Evolutionary conservation across 225 moss, liverwort and hornwort species (phyloP).

Genomic region (Neckera pumila): DNA sequence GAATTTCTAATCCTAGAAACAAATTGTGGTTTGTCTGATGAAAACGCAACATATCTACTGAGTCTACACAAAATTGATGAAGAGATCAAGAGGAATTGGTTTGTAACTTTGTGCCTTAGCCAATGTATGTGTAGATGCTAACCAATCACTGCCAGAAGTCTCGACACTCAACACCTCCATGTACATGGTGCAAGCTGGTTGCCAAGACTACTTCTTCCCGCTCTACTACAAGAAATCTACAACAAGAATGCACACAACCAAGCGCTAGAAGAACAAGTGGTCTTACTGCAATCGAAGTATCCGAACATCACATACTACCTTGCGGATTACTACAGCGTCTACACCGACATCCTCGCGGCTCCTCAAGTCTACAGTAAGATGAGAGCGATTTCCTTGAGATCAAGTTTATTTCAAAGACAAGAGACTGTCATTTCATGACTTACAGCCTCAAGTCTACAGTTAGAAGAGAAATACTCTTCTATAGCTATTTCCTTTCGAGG

Average conservation of each 20-base stretch:
- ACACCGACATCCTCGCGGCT: constrained; percentile 4
- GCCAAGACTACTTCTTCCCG: constrained; percentile 21
- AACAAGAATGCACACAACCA: constrained; percentile 10
- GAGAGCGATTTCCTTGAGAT: too few relatives aligned
- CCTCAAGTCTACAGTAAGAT: constrained; percentile 4
- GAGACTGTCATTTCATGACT: neutral
- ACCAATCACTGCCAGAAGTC: neutral
- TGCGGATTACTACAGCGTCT: constrained; percentile 6
- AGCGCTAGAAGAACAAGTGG: neutral
- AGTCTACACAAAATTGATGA: neutral
- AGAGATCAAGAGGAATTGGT: neutral
- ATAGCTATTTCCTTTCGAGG: neutral
- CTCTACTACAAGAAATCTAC: neutral
- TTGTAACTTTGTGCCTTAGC: neutral
- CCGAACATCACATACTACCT: constrained; percentile 6
- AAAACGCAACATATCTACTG: neutral
- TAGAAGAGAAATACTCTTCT: neutral
- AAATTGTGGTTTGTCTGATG: neutral
- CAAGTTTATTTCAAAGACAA: neutral
- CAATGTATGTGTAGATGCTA: neutral
- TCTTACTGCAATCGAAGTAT: constrained; percentile 7
- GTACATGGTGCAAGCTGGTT: constrained; percentile 25
- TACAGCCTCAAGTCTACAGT: neutral
- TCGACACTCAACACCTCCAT: constrained; percentile 7
- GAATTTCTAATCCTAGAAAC: neutral